Evolutionary conservation across 2,329 filamentous ascomycete species (phyloP).

Genomic region (Truncatella angustata): DNA sequence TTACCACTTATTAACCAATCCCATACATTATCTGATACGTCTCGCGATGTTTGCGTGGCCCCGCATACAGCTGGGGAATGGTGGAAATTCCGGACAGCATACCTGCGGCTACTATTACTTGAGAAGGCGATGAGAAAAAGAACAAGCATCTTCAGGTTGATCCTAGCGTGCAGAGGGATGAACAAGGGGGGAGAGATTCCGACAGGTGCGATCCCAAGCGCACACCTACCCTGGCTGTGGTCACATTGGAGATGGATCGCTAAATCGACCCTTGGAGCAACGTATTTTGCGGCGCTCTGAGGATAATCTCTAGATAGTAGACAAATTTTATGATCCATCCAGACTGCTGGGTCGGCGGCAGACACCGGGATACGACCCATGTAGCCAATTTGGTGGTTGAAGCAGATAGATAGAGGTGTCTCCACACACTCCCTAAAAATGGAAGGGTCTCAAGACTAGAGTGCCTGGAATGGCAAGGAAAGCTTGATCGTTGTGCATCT

Average conservation of each 20-base stretch:
- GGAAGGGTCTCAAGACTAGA: neutral
- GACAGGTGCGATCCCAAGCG: neutral
- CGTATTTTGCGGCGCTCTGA: constrained; percentile 2
- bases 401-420: constrained; percentile 7
- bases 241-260: constrained; percentile 7
- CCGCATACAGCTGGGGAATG: too few relatives aligned
- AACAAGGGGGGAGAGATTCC: neutral
- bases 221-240: neutral
- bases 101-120: too few relatives aligned
- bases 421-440: constrained; percentile 1
- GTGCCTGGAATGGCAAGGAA: neutral
- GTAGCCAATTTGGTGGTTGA: constrained; percentile 3
- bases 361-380: neutral
- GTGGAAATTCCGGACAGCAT: too few relatives aligned
- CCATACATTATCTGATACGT: too few relatives aligned
- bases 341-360: constrained; percentile 4
- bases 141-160: neutral
- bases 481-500: neutral
- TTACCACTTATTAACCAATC: too few relatives aligned
- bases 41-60: too few relatives aligned
- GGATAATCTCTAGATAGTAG: neutral
- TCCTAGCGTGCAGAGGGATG: neutral
- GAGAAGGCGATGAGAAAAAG: neutral
- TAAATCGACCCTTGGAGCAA: constrained; percentile 1
- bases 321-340: constrained; percentile 1